These are phyloP conservation scores for Helenozyma rhizophorensis DNA, from an alignment of 805 yeast genomes.

Conservation along the genomic window DNA sequence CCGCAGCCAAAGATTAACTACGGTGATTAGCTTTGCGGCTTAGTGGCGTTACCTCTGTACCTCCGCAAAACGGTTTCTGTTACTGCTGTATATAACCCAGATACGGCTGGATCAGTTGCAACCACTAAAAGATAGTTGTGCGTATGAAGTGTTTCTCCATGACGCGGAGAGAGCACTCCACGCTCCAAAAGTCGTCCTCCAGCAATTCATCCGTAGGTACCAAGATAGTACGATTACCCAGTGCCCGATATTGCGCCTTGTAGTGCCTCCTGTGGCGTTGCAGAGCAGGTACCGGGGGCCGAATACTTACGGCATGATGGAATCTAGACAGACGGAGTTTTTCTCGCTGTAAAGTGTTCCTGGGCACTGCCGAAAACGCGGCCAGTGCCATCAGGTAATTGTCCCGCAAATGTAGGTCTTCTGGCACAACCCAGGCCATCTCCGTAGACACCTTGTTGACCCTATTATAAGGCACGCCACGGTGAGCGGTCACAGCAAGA, in stretches of 20 bases:
- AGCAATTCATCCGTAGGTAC: background rate
- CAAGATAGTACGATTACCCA: conserved; percentile 2
- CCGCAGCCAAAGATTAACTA: no score
- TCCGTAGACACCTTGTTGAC: conserved; percentile 14
- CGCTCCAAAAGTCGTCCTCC: conserved; percentile 21
- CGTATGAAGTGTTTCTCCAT: conserved; percentile 26
- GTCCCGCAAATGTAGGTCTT: conserved; percentile 20
- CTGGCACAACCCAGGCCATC: conserved; percentile 29
- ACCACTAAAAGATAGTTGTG: no score
- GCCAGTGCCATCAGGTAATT: conserved; percentile 10
- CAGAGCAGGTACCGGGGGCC: conserved; percentile 3
- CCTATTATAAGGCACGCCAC: conserved; percentile 1
- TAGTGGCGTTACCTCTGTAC: no score
- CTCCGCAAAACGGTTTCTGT: no score
- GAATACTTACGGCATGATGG: conserved; percentile 1
- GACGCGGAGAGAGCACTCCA: conserved; percentile 23
- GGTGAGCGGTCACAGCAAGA: conserved; percentile 2
- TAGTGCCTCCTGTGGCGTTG: conserved; percentile 4
- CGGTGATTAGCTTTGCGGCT: no score
- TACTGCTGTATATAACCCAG: no score
- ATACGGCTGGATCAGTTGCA: no score
- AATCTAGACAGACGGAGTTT: background rate
- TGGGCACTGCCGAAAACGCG: background rate
- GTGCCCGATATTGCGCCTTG: background rate
- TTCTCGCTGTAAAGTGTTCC: background rate